Evolutionary conservation across 2,329 filamentous ascomycete species (phyloP).

Genomic region (Pseudogymnoascus sp.): DNA sequence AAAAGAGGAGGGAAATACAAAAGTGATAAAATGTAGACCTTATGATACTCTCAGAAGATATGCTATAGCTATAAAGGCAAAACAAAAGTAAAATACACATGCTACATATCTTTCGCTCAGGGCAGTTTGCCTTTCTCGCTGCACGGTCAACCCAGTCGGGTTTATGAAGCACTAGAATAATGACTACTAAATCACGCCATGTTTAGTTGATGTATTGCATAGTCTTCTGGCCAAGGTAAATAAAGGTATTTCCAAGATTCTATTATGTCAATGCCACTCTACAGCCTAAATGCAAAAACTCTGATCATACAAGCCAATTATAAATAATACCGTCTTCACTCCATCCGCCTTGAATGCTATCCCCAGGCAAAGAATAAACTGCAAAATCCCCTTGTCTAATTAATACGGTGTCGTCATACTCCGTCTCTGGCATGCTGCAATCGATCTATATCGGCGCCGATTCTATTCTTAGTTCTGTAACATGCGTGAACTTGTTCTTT

Average conservation of each 20-base stretch:
- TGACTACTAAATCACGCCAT: background rate
- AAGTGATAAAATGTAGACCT: background rate
- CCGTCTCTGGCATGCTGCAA: background rate
- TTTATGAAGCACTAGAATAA: background rate
- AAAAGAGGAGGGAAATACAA: background rate
- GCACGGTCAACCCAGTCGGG: background rate
- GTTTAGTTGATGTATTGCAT: background rate
- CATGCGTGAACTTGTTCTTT: constrained; percentile 8
- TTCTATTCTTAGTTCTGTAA: background rate
- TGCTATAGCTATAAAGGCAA: background rate
- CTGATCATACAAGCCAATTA: background rate
- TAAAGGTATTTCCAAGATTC: background rate
- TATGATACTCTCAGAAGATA: background rate
- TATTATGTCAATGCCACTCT: background rate
- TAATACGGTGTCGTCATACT: background rate
- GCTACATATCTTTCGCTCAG: background rate
- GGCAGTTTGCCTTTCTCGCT: background rate
- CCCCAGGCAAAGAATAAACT: background rate
- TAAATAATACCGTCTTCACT: background rate
- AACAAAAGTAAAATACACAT: background rate
- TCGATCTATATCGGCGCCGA: background rate
- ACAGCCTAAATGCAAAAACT: background rate
- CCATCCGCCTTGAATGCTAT: background rate
- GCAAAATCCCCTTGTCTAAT: background rate
- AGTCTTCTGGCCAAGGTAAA: background rate